A percentile compares a stretch with the other conserved stretches of the same genome.
These are phyloP conservation scores for Sphaerulina vaccinii DNA, from an alignment of 2,329 filamentous ascomycete species.

Conservation along the genomic window DNA sequence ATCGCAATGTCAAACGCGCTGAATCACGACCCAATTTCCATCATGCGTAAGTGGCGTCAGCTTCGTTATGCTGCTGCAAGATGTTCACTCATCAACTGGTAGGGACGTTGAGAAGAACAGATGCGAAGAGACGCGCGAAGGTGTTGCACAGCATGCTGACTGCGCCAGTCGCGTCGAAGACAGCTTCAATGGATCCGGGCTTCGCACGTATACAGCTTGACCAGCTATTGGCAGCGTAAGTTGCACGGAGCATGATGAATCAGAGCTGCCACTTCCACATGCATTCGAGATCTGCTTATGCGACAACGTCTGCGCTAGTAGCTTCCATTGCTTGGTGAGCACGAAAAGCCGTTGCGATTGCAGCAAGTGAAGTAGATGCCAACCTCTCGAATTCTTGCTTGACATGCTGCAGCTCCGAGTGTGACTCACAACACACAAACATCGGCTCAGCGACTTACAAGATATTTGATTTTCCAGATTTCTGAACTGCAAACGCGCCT, in stretches of 20 bases:
- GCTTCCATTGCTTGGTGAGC: background rate
- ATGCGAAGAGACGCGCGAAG: too few relatives aligned
- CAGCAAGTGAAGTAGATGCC: background rate
- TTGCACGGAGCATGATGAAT: too few relatives aligned
- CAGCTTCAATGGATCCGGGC: background rate
- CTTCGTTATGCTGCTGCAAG: background rate
- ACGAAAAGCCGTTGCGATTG: background rate
- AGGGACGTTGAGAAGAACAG: too few relatives aligned
- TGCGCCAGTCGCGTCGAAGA: background rate
- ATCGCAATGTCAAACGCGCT: background rate
- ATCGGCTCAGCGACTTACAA: too few relatives aligned
- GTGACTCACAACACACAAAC: background rate
- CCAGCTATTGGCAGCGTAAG: too few relatives aligned
- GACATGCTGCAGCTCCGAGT: background rate
- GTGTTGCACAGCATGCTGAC: background rate
- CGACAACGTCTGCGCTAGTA: background rate
- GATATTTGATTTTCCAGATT: background rate
- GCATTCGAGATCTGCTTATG: background rate
- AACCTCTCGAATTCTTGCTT: background rate
- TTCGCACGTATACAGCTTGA: background rate
- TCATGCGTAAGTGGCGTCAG: background rate
- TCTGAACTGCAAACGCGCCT: background rate
- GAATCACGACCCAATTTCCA: background rate
- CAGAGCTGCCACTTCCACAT: too few relatives aligned
- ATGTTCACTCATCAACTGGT: background rate